Base-by-base conservation (phyloP, 768 basidiomycete species). In the Trametes villosa region DNA sequence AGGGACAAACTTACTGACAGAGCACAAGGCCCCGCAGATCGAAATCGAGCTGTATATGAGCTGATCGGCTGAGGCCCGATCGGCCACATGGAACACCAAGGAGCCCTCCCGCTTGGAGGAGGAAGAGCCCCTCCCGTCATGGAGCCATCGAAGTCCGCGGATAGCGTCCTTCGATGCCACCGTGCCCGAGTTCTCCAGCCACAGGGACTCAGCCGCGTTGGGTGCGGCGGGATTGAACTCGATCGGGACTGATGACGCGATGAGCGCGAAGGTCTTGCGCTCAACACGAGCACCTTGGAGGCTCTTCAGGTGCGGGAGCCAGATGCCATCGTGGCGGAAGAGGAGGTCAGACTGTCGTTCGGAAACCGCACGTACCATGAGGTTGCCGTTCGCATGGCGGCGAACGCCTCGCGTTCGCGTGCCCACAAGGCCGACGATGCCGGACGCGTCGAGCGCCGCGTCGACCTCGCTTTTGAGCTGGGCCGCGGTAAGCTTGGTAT, bases 1-100 rank as follows among this genome's bases (percentile, higher is more conserved):
- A 26, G 44, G 44, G 44, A 45, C 44, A 45, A 20, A 45, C 44
- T 45, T 45, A 24, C 44, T 45, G 11, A 45, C 44, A 45, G 44
- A 18, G 44, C 44, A 45, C 22, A 45, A 45, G 12, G 44, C 44
- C 11, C 44, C 44, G 46, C 46, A 31, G 27, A 48, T 9, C 44
- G 44, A 22, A 45, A n/a, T n/a, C n/a, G n/a, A n/a, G n/a, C 34
- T n/a, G 22, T 51, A 51, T 9, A 51, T 51, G 50, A 51, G 50
- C 3, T 6, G 1, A 24, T 51, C 50, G 1, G 50, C 50, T 2
- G 4, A 9, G 1, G 34, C n/a, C 3, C 9, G 5, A 15, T 26
- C 22, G 18, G 50, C 5, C 8, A 51, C 8, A 6, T 33, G 2
- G 24, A 51, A 13, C 0, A 51, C 33, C 7, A 51, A 12, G 4